Percentiles rank a stretch among this genome's conserved stretches.
phyloP scores from a whole-genome alignment of 1,139 yeast genomes.

The Yamadazyma friedrichii region DNA sequence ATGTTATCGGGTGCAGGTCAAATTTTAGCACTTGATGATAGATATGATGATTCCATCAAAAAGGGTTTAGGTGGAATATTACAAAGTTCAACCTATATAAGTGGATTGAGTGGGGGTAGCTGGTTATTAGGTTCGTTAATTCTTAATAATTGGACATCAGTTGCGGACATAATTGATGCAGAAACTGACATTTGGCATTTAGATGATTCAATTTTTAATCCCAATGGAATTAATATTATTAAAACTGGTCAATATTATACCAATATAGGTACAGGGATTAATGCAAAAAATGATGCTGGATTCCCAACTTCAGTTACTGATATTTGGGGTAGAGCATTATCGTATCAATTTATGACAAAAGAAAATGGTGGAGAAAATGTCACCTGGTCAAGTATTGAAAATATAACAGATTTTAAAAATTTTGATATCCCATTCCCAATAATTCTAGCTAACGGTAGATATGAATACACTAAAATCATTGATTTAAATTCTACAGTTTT shows the following conservation, averaged over 20 bases:
- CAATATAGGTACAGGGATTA: conserved; percentile 26
- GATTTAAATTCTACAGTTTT: conserved; percentile 41
- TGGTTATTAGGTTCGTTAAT: conserved; percentile 44
- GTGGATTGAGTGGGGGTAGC: conserved; percentile 45
- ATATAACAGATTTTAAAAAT: conserved; percentile 25
- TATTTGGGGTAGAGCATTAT: conserved; percentile 44
- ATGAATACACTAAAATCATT: conserved; percentile 32
- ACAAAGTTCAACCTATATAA: conserved; percentile 38
- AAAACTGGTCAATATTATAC: conserved; percentile 35
- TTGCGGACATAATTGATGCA: conserved; percentile 29
- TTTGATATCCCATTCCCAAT: conserved; percentile 45
- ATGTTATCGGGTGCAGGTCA: conserved; percentile 47
- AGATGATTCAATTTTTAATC: conserved; percentile 39
- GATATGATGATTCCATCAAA: conserved; percentile 25
- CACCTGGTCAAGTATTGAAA: conserved; percentile 40
- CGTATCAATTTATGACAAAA: conserved; percentile 33
- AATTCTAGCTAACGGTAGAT: conserved; percentile 39
- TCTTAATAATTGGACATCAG: conserved; percentile 39
- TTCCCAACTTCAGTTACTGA: conserved; percentile 41
- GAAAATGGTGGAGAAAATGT: conserved; percentile 28
- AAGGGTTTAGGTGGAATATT: conserved; percentile 41
- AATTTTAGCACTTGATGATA: conserved; percentile 33
- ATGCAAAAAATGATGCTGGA: conserved; percentile 35
- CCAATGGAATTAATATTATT: conserved; percentile 35
- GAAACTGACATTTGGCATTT: conserved; percentile 37